Percentiles rank a stretch among this genome's conserved stretches.
Conservation (phyloP, 2,329 filamentous ascomycete species). For the Malbranchea cinnamomea region DNA sequence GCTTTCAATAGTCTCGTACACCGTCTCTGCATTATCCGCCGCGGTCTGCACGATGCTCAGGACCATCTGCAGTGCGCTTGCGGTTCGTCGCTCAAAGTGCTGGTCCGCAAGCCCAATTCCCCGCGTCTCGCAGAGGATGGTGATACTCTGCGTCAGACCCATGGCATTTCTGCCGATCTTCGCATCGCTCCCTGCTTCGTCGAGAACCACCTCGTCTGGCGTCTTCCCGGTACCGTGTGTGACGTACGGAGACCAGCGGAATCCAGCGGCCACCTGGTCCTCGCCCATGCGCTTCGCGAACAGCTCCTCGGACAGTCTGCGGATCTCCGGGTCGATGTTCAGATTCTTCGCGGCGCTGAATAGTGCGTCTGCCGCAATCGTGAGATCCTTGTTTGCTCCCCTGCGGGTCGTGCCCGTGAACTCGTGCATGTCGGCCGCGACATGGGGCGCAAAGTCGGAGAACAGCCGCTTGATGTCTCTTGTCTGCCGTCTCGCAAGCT, state of each 20-base stretch:
- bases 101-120: slow-evolving; percentile 5
- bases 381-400: slow-evolving; percentile 1
- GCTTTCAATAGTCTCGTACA: slow-evolving; percentile 3
- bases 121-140: slow-evolving; percentile 5
- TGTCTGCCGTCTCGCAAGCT: slow-evolving; percentile 4
- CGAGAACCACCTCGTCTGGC: slow-evolving; percentile 1
- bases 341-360: slow-evolving; percentile 5
- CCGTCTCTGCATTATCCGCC: slow-evolving; percentile 4
- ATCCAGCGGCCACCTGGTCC: slow-evolving; percentile 4
- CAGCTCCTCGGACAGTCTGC: slow-evolving; percentile 4
- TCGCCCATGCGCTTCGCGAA: slow-evolving; percentile 5
- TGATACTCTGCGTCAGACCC: slow-evolving; percentile 4
- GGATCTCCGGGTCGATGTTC: slow-evolving; percentile 4
- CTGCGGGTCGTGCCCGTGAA: slow-evolving; percentile 1
- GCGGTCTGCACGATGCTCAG: slow-evolving; percentile 4
- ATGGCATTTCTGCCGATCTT: slow-evolving; percentile 7
- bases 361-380: slow-evolving; percentile 3
- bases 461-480: slow-evolving; percentile 5
- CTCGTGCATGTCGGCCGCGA: slow-evolving; percentile 5
- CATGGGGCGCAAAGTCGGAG: slow-evolving; percentile 2
- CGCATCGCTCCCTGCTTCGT: slow-evolving; percentile 4
- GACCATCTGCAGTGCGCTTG: slow-evolving; percentile 2
- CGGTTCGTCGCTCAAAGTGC: slow-evolving; percentile 4
- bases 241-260: slow-evolving; percentile 5
- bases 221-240: not conserved